Percentiles rank a stretch among this genome's conserved stretches.
phyloP scores from a whole-genome alignment of 345 rosid species.

The Passiflora organensis region DNA sequence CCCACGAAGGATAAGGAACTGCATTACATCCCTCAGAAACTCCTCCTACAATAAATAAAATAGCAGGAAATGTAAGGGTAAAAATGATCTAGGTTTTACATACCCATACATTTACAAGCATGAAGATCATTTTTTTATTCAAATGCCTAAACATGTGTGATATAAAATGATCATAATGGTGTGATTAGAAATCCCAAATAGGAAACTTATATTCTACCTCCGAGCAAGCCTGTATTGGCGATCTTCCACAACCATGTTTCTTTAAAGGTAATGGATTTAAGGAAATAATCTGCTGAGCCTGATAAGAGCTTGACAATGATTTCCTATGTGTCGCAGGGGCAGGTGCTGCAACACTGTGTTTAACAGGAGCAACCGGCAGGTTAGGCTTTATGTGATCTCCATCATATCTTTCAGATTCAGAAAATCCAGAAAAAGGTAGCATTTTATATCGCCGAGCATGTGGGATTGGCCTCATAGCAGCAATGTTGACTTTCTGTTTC shows the following conservation, averaged over 20 bases:
- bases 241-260: constrained; percentile 97
- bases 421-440: constrained; percentile 71
- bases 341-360: constrained; percentile 48
- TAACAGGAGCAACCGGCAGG: constrained; percentile 53
- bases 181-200: neutral
- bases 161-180: too few species aligned
- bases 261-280: constrained; percentile 89
- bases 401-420: constrained; percentile 65
- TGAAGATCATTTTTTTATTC: too few species aligned
- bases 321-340: constrained; percentile 64
- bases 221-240: constrained; percentile 86
- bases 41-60: constrained; percentile 62
- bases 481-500: constrained; percentile 45
- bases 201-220: constrained; percentile 52
- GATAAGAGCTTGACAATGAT: constrained; percentile 69
- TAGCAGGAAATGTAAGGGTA: neutral
- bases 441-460: constrained; percentile 68
- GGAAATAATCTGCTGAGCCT: constrained; percentile 87
- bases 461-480: constrained; percentile 95
- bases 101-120: too few species aligned
- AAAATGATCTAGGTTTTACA: neutral
- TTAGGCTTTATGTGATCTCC: constrained; percentile 64
- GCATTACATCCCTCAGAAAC: constrained; percentile 94
- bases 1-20: constrained; percentile 86
- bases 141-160: too few species aligned